phyloP scores from a whole-genome alignment of 1,284 basidiomycete species.

The Phlebopus sp. region DNA sequence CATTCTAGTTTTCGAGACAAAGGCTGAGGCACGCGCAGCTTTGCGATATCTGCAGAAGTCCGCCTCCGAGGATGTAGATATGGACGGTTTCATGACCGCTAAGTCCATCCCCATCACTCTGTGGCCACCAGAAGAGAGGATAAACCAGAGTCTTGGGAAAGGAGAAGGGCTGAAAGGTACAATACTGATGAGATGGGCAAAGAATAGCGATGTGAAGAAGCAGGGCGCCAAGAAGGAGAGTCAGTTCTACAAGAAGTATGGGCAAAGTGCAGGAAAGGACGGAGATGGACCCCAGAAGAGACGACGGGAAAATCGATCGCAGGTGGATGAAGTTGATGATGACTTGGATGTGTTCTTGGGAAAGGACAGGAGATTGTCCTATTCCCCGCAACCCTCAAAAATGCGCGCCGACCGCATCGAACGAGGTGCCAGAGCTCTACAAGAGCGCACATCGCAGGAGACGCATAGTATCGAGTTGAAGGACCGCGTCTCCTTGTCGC shows the following conservation, averaged over 20 bases:
- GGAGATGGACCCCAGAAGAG: constrained; percentile 36
- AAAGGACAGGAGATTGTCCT: constrained; percentile 33
- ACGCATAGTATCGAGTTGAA: constrained; percentile 38
- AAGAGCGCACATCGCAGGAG: constrained; percentile 54
- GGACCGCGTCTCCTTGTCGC: constrained; percentile 42
- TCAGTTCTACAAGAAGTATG: constrained; percentile 74
- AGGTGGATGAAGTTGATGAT: constrained; percentile 34
- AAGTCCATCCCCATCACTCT: constrained; percentile 65
- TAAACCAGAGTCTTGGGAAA: constrained; percentile 63
- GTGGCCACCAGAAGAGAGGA: constrained; percentile 77
- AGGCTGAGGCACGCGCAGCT: constrained; percentile 49
- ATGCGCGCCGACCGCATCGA: constrained; percentile 65
- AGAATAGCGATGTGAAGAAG: constrained; percentile 66
- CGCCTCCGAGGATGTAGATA: constrained; percentile 48
- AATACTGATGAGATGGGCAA: constrained; percentile 72
- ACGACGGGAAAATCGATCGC: constrained; percentile 31
- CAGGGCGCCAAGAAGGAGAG: constrained; percentile 66
- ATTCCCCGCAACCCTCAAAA: constrained; percentile 51
- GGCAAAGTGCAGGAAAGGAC: constrained; percentile 57
- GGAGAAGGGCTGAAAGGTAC: constrained; percentile 60
- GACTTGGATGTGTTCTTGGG: constrained; percentile 66
- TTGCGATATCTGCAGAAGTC: constrained; percentile 51
- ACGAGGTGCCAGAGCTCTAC: constrained; percentile 44
- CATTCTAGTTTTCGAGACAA: constrained; percentile 66
- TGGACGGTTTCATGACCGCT: constrained; percentile 56